Conservation (phyloP, 345 rosid species). For the Eucalyptus sideroxylon region DNA sequence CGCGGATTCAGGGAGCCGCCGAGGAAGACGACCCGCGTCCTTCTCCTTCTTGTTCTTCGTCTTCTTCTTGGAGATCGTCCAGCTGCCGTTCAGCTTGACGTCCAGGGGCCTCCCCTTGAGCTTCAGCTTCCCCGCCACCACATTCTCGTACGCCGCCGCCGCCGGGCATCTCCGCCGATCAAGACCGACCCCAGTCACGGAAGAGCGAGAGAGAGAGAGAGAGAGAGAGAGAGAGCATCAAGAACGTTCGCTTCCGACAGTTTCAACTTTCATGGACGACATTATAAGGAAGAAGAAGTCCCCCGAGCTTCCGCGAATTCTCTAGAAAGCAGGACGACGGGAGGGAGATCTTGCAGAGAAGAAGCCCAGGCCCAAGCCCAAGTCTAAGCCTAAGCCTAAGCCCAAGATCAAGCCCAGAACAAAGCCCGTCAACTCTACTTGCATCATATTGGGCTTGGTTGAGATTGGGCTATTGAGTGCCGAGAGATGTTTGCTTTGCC, state of each 20-base stretch:
- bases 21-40: not conserved
- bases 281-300: not conserved
- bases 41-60: constrained; percentile 7
- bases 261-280: not conserved
- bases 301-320: not conserved
- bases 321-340: not conserved
- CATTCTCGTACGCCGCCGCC: constrained; percentile 3
- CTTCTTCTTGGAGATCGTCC: not conserved
- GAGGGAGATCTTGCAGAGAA: not conserved
- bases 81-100: not conserved
- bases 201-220: not conserved
- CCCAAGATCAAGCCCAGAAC: accelerated
- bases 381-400: too few relatives aligned
- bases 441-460: not conserved
- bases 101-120: constrained; percentile 3
- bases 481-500: not conserved
- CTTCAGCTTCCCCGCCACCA: constrained; percentile 9
- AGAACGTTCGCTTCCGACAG: not conserved
- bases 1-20: not conserved
- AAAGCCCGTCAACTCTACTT: not conserved
- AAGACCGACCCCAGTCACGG: not conserved
- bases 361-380: too few relatives aligned
- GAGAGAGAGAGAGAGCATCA: not conserved
- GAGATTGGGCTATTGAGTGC: not conserved
- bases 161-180: not conserved